These are phyloP conservation scores for Fraxinus floribunda DNA, from an alignment of 305 asterid genomes.

Conservation along the genomic window DNA sequence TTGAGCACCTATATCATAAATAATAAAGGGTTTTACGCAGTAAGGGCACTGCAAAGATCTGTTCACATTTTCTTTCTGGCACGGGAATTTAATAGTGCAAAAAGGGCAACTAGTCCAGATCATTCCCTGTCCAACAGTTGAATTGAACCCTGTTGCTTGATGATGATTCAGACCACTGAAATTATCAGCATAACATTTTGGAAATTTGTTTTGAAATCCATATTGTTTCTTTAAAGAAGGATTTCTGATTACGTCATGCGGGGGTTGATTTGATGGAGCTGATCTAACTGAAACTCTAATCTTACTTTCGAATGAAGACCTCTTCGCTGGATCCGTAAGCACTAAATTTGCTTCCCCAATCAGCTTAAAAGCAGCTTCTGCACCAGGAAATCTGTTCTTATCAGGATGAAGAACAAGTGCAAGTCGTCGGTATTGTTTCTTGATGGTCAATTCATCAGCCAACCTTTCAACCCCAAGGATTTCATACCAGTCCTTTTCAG, in stretches of 20 bases:
- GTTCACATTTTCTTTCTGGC: slow-evolving; percentile 27
- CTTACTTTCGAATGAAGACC: slow-evolving; percentile 41
- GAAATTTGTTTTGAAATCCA: slow-evolving; percentile 26
- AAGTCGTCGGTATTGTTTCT: slow-evolving; percentile 54
- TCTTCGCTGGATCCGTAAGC: slow-evolving; percentile 47
- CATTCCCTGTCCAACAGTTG: slow-evolving; percentile 22
- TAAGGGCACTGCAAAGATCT: slow-evolving; percentile 30
- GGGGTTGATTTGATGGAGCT: slow-evolving; percentile 32
- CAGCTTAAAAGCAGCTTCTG: slow-evolving; percentile 61
- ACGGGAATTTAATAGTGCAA: slow-evolving; percentile 36
- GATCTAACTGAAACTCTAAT: slow-evolving; percentile 30
- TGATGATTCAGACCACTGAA: slow-evolving; percentile 34
- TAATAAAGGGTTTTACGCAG: slow-evolving; percentile 33
- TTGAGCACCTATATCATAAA: slow-evolving; percentile 21
- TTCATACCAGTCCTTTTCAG: slow-evolving; percentile 63
- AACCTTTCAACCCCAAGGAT: slow-evolving; percentile 47
- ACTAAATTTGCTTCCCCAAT: slow-evolving; percentile 51
- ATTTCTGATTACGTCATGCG: slow-evolving; percentile 27
- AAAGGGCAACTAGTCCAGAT: slow-evolving; percentile 52
- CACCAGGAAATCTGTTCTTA: slow-evolving; percentile 56
- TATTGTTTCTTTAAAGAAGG: slow-evolving; percentile 30
- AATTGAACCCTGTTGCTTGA: slow-evolving; percentile 26
- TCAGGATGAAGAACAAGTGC: slow-evolving; percentile 61
- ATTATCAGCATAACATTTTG: slow-evolving; percentile 21
- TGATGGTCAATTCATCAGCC: slow-evolving; percentile 40